Base-by-base conservation (phyloP, 805 yeast genomes). In the Kregervanrija delftensis region DNA sequence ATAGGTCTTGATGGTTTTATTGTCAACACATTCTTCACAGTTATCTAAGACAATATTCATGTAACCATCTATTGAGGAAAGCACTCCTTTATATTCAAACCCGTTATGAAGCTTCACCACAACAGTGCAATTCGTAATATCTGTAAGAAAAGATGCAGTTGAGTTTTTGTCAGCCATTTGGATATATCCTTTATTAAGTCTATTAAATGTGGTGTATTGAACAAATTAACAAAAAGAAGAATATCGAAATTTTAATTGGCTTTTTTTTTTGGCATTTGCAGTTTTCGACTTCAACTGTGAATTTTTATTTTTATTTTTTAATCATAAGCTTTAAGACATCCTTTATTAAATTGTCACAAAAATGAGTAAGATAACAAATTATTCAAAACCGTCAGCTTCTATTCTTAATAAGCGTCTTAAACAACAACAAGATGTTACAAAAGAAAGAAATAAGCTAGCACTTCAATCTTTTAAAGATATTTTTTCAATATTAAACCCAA, bases 31-130 rank as follows among this genome's bases (percentile, higher is more conserved):
- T 59, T 93, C 99, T 39, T 77, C 72, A 4, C 95, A 79, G 49
- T 81, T 74, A 44, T 85, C 88, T 51, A 93, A 72, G 2, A 91
- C 95, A 40, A 93, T 83, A 66, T 93, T 93, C 96, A 93, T 89
- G 69, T 82, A 93, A 8, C 98, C 98, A 61, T 93, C 99, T 46
- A 93, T 90, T 35, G 96, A 86, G 55, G 86, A 43, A 11, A 54
- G 57, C 52, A 56, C 66, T 51, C 91, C 95, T 39, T 72, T 76
- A 65, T 88, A 93, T 48, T 86, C 86, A 49, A 90, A 81, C 11
- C 96, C 98, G 33, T 93, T 86, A 60, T 83, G 78, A 44, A 90
- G 76, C 62, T 86, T 88, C 30, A 93, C 96, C 35, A 82, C 68
- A 16, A 93, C 97, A 13, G 77, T 68, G 41, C 82, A 75, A 39